Percentiles rank a stretch among this genome's conserved stretches.
Evolutionary conservation across 345 rosid species (phyloP).

Genomic region (Eucalyptus albens): DNA sequence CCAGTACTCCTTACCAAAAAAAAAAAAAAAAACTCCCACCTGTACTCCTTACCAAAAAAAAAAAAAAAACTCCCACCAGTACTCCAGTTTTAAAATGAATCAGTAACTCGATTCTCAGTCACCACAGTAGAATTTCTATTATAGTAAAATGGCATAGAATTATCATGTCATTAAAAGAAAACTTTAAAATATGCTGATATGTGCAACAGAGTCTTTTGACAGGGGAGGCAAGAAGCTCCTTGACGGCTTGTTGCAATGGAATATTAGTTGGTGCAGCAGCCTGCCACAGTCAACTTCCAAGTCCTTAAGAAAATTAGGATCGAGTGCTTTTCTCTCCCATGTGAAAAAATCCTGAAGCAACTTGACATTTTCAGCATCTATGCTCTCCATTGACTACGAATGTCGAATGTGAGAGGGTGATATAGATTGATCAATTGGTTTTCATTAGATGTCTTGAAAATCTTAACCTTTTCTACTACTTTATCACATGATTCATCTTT

Average conservation of each 20-base stretch:
- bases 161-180: neutral
- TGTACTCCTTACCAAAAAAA: too few relatives aligned
- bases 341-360: constrained; percentile 54
- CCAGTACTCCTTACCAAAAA: too few relatives aligned
- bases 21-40: too few relatives aligned
- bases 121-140: neutral
- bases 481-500: constrained; percentile 32
- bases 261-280: constrained; percentile 22
- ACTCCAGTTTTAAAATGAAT: neutral
- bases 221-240: constrained; percentile 33
- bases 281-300: constrained; percentile 23
- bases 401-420: neutral
- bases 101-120: neutral
- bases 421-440: neutral
- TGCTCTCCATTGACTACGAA: constrained; percentile 44
- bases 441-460: neutral
- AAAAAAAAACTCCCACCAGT: too few relatives aligned
- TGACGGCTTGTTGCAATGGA: constrained; percentile 31
- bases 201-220: neutral
- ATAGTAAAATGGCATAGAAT: neutral
- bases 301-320: constrained; percentile 32
- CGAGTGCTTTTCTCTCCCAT: constrained; percentile 25
- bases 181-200: neutral
- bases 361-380: constrained; percentile 42
- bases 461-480: constrained; percentile 32